Conservation (phyloP, 495 filamentous ascomycete genomes). For the Aspergillus ostianus region DNA sequence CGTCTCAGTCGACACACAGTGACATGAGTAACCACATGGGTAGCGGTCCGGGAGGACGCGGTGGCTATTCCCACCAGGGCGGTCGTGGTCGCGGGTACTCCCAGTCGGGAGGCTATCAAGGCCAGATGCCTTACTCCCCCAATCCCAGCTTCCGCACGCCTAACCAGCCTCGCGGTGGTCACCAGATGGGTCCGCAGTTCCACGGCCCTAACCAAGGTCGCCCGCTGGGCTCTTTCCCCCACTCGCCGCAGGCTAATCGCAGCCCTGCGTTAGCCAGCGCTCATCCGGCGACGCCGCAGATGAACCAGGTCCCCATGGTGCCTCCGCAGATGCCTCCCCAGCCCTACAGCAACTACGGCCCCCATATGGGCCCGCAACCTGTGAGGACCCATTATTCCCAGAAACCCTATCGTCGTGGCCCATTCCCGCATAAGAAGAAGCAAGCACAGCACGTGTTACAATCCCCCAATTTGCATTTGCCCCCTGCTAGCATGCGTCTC, state of each 20-base stretch:
- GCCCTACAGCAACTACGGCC: slow-evolving; percentile 57
- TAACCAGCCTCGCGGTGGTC: slow-evolving; percentile 62
- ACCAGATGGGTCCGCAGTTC: slow-evolving; percentile 63
- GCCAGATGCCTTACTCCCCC: slow-evolving; percentile 68
- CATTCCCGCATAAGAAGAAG: slow-evolving; percentile 14
- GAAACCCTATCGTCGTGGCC: slow-evolving; percentile 28
- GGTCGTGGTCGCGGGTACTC: slow-evolving; percentile 70
- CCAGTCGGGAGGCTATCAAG: slow-evolving; percentile 51
- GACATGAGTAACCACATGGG: slow-evolving; percentile 64
- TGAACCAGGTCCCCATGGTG: slow-evolving; percentile 58
- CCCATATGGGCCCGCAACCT: slow-evolving; percentile 59
- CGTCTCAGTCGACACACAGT: slow-evolving; percentile 74
- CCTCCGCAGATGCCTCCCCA: slow-evolving; percentile 55
- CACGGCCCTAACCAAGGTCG: slow-evolving; percentile 54
- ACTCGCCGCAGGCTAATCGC: slow-evolving; percentile 64
- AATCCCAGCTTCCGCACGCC: slow-evolving; percentile 56
- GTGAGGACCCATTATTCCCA: slow-evolving; percentile 58
- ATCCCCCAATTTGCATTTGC: slow-evolving; percentile 17
- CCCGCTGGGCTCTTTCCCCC: slow-evolving; percentile 56
- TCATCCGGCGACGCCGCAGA: slow-evolving; percentile 68
- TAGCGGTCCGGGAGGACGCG: slow-evolving; percentile 49
- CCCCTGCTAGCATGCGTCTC: slow-evolving; percentile 28
- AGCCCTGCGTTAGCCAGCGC: slow-evolving; percentile 71
- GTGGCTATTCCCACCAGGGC: slow-evolving; percentile 53
- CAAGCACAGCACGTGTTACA: slow-evolving; percentile 17